phyloP scores from a whole-genome alignment of 1,139 yeast genomes.

The Pneumocystis murina region DNA sequence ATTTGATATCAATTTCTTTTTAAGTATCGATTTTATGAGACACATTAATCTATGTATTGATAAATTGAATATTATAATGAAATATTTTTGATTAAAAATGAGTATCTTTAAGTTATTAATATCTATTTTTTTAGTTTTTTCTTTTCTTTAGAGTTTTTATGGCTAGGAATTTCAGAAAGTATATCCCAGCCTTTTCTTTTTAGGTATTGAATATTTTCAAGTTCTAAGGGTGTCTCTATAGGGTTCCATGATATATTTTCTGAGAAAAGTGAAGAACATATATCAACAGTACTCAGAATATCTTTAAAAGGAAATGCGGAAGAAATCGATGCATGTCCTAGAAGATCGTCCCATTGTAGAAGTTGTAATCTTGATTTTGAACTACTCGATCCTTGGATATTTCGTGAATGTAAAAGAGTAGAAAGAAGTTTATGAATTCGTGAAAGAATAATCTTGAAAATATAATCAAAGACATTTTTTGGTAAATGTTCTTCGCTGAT shows the following conservation, averaged over 20 bases:
- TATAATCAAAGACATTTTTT: background rate
- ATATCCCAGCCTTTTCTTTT: background rate
- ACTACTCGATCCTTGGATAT: background rate
- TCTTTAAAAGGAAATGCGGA: background rate
- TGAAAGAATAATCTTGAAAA: background rate
- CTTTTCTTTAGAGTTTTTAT: background rate
- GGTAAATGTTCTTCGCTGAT: background rate
- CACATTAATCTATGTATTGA: background rate
- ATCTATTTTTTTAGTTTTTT: background rate
- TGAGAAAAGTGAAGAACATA: background rate
- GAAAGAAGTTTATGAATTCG: background rate
- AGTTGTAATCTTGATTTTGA: background rate
- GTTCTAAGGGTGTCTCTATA: background rate
- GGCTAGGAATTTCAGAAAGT: background rate
- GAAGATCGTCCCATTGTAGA: background rate
- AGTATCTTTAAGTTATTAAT: background rate
- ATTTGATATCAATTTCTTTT: background rate
- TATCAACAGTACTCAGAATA: background rate
- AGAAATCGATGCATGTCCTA: background rate
- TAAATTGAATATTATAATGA: background rate
- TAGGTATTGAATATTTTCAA: background rate
- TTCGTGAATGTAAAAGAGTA: background rate
- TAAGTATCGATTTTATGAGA: background rate
- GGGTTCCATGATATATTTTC: background rate
- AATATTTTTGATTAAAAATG: background rate